phyloP scores from a whole-genome alignment of 352 stramenopile genomes.

The Blastocystis sp. region DNA sequence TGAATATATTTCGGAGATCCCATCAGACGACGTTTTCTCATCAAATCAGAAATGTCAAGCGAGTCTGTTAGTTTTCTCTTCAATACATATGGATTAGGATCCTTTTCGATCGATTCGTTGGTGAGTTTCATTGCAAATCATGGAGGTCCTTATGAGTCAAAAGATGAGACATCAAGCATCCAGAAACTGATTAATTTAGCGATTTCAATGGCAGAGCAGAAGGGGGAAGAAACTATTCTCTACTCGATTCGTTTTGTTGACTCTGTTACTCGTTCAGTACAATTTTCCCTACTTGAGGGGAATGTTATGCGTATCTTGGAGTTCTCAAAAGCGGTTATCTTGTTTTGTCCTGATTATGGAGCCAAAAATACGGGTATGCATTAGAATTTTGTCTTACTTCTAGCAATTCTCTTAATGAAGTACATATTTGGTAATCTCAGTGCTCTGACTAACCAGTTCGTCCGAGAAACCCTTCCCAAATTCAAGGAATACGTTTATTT shows the following conservation, averaged over 20 bases:
- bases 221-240: neutral
- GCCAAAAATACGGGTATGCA: constrained; percentile 14
- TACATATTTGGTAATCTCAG: neutral
- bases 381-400: neutral
- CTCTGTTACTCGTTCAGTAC: neutral
- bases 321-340: constrained; percentile 38
- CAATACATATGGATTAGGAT: constrained; percentile 25
- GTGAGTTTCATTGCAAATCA: neutral
- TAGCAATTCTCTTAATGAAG: constrained; percentile 30
- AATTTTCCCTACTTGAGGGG: neutral
- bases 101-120: constrained; percentile 36
- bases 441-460: constrained; percentile 28
- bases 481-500: constrained; percentile 53
- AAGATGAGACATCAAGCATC: neutral
- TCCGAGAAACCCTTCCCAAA: neutral
- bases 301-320: constrained; percentile 8
- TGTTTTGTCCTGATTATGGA: constrained; percentile 10
- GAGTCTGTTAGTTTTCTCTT: neutral
- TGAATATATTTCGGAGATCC: neutral
- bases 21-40: neutral
- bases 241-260: neutral
- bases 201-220: constrained; percentile 39
- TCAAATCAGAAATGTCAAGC: neutral
- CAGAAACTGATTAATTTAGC: constrained; percentile 40
- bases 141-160: neutral